These are phyloP conservation scores for Bromus sterilis DNA, from an alignment of 176 grass and related monocot genomes.

Conservation along the genomic window DNA sequence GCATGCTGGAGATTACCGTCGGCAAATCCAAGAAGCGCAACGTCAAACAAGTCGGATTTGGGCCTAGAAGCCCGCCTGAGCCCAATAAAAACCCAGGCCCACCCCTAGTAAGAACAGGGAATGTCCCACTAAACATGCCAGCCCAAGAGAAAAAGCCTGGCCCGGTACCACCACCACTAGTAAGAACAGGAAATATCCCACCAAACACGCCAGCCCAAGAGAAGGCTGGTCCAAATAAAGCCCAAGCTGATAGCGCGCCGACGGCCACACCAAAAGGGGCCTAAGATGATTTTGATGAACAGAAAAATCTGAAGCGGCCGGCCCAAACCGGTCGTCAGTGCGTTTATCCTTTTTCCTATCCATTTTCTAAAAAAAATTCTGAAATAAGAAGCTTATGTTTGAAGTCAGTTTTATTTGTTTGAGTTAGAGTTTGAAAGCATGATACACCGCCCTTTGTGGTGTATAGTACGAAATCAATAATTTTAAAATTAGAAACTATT, in stretches of 20 bases:
- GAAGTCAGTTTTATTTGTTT: too few species aligned
- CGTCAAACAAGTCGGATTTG: background rate
- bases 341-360: background rate
- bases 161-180: background rate
- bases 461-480: too few species aligned
- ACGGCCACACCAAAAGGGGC: too few species aligned
- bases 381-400: background rate
- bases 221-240: background rate
- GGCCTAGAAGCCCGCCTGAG: background rate
- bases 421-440: too few species aligned
- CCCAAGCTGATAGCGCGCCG: background rate
- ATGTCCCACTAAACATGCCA: background rate
- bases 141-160: background rate
- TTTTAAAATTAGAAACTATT: too few species aligned
- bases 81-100: background rate
- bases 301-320: background rate
- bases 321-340: background rate
- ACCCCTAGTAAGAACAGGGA: too few species aligned
- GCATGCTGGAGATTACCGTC: constrained; percentile 28
- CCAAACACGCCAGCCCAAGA: background rate
- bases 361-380: too few species aligned
- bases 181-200: too few species aligned
- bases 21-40: background rate
- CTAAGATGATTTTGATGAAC: too few species aligned
- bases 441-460: too few species aligned